Evolutionary conservation across 495 filamentous ascomycete species (phyloP).

Genomic region (Letharia columbiana): DNA sequence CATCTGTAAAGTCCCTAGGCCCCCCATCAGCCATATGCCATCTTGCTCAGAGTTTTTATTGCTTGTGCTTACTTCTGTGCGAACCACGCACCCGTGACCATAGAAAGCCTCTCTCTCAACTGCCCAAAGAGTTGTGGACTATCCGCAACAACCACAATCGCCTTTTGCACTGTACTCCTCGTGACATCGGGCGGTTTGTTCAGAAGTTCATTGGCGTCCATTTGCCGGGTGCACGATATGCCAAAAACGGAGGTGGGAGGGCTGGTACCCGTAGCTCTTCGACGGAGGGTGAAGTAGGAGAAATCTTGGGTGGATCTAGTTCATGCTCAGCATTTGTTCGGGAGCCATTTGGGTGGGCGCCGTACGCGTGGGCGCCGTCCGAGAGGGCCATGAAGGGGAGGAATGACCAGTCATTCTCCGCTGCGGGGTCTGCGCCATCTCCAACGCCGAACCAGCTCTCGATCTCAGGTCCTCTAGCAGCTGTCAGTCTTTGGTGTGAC

Average conservation of each 20-base stretch:
- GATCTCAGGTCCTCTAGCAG: constrained; percentile 76
- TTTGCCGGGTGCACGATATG: constrained; percentile 88
- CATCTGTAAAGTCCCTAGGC: constrained; percentile 59
- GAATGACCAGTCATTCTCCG: constrained; percentile 83
- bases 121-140: constrained; percentile 73
- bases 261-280: constrained; percentile 46
- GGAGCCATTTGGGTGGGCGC: constrained; percentile 16
- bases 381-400: constrained; percentile 97
- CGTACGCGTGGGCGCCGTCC: constrained; percentile 89
- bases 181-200: constrained; percentile 82
- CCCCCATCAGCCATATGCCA: constrained; percentile 3
- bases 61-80: constrained; percentile 71
- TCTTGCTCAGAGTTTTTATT: constrained; percentile 33
- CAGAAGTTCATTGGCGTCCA: constrained; percentile 69
- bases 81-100: constrained; percentile 95
- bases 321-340: constrained; percentile 19
- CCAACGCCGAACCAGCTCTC: constrained; percentile 80
- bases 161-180: constrained; percentile 92
- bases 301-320: constrained; percentile 81
- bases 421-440: constrained; percentile 69
- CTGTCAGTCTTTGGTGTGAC: constrained; percentile 3
- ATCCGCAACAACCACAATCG: constrained; percentile 93
- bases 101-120: constrained; percentile 71
- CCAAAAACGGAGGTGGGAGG: constrained; percentile 87
- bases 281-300: constrained; percentile 91